A percentile compares a stretch with the other conserved stretches of the same genome.
These are phyloP conservation scores for Pholiota adiposa DNA, from an alignment of 1,284 basidiomycete species.

Conservation along the genomic window DNA sequence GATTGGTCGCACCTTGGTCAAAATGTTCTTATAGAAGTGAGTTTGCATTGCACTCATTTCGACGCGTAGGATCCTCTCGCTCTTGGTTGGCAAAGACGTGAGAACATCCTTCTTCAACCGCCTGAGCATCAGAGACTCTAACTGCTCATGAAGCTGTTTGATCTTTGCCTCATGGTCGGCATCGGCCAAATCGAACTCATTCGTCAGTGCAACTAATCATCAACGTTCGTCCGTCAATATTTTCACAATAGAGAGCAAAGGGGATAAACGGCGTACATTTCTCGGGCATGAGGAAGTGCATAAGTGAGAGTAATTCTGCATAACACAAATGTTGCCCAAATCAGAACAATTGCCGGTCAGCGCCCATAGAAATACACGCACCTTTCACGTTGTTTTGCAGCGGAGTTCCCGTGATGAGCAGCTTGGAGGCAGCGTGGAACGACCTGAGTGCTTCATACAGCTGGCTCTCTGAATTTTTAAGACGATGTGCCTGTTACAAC, in stretches of 20 bases:
- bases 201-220: slow-evolving; percentile 72
- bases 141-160: slow-evolving; percentile 91
- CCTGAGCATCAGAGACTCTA: slow-evolving; percentile 94
- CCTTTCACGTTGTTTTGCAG: slow-evolving; percentile 99
- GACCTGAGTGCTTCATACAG: slow-evolving; percentile 92
- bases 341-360: neutral
- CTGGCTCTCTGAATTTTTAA: slow-evolving; percentile 98
- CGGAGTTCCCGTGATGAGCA: slow-evolving; percentile 98
- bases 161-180: slow-evolving; percentile 94
- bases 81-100: slow-evolving; percentile 96
- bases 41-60: slow-evolving; percentile 99
- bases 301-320: slow-evolving; percentile 90
- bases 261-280: slow-evolving; percentile 63
- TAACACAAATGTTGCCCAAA: no score
- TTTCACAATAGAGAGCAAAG: neutral
- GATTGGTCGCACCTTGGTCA: slow-evolving; percentile 75
- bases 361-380: slow-evolving; percentile 37
- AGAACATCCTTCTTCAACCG: slow-evolving; percentile 98
- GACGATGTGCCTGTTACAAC: slow-evolving; percentile 80
- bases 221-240: slow-evolving; percentile 1
- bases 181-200: slow-evolving; percentile 95
- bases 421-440: slow-evolving; percentile 90
- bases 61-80: slow-evolving; percentile 95
- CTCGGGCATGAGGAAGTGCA: slow-evolving; percentile 99
- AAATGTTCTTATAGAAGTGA: slow-evolving; percentile 98